Conservation (phyloP, 371 early-diverging fungal species). For the Syncephalis plumigaleata region DNA sequence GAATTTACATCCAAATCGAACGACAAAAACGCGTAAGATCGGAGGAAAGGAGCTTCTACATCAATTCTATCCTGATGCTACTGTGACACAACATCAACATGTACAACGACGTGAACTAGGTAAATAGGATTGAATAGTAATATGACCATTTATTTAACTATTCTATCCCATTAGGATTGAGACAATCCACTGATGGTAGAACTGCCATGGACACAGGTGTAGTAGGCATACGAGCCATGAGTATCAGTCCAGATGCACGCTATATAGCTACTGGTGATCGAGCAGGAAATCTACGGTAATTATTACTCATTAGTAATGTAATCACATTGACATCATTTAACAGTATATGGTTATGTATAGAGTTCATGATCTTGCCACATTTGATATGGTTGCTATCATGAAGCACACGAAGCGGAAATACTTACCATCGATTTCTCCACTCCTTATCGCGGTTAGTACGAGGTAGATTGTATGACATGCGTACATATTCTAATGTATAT, state of each 20-base stretch:
- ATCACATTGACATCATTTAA: no score
- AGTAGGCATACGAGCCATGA: conserved; percentile 25
- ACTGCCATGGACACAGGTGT: no score
- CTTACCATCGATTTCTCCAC: conserved; percentile 53
- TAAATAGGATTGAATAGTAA: no score
- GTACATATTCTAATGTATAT: no score
- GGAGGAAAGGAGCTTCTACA: conserved; percentile 3
- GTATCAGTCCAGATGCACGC: conserved; percentile 45
- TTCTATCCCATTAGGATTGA: no score
- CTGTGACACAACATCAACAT: background rate
- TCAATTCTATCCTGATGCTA: background rate
- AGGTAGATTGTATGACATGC: no score
- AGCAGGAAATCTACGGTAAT: conserved; percentile 34
- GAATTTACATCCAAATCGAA: conserved; percentile 28
- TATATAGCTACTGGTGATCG: conserved; percentile 63
- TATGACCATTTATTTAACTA: no score
- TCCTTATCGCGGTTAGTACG: conserved; percentile 2
- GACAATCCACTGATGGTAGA: background rate
- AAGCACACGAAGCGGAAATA: conserved; percentile 75
- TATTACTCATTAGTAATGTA: conserved; percentile 3
- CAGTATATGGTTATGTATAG: no score
- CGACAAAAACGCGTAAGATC: background rate
- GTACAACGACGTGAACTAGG: no score
- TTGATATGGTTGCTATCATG: conserved; percentile 47
- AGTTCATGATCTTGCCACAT: conserved; percentile 33